Evolutionary conservation across 768 basidiomycete genomes (phyloP), one percentile per base, ranked within the genome.

Genomic region (Auricularia sp.): DNA sequence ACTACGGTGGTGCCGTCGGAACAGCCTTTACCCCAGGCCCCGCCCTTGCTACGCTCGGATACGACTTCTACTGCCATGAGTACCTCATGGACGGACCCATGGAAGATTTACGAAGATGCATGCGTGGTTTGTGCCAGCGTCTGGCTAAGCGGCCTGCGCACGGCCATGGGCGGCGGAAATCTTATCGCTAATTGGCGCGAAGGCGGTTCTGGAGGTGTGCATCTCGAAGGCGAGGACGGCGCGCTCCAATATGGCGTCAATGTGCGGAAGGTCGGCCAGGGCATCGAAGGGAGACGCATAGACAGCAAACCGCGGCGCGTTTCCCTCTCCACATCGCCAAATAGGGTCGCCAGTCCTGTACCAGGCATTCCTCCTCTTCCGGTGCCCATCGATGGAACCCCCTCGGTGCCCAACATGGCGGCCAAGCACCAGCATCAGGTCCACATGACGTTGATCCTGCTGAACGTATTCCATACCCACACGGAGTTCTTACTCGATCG

Each of bases 41-140:
- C 18, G 10, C 29, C 54, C 7, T 51, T 51, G 47, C 47, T 18
- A 18, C 47, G 47, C 18, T 13, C 47, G 18, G 47, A 51, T 7
- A 59, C 7, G 6, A 29, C 56, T 5, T 14, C 56, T 10, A 35
- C 56, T 8, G 24, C 56, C 24, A 59, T 59, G 56, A 35, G 29
- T 18, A 29, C 56, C 8, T 81, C 21, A 78, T 90, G 88, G 88
- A 80, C 84, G 14, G 91, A 92, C 67, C 82, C 83, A 7, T 92
- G 90, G 89, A 82, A 84, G 33, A 78, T 92, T 13, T 94, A 93
- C 69, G 91, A 94, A 74, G 92, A 93, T 66, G 87, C 88, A 24
- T 93, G 92, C 67, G 77, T 92, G 47, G 78, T 91, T 56, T 92
- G 91, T 70, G 91, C 90, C 0, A 85, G 88, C 2, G 79, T 91